A percentile compares a stretch with the other conserved stretches of the same genome.
Conservation (phyloP, 1,284 basidiomycete genomes). For the Cryptococcus sp. region DNA sequence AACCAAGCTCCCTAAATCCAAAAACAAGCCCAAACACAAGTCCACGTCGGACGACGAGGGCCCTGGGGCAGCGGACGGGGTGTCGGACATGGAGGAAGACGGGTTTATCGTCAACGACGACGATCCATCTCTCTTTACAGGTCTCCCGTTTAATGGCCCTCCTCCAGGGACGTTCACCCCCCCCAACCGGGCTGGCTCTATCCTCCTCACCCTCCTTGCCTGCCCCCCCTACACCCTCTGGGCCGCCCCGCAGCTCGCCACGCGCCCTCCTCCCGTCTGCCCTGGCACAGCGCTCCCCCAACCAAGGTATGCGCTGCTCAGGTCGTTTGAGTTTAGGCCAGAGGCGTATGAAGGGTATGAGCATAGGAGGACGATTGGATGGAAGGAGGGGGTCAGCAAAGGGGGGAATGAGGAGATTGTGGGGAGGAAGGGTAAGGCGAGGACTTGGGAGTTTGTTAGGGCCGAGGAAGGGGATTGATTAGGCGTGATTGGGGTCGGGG, state of each 20-base stretch:
- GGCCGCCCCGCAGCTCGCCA: slow-evolving; percentile 76
- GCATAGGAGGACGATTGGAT: slow-evolving; percentile 87
- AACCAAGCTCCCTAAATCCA: slow-evolving; percentile 4
- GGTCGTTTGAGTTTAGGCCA: slow-evolving; percentile 79
- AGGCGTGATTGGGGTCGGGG: too few relatives aligned
- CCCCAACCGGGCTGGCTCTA: slow-evolving; percentile 52
- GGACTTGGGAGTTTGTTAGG: slow-evolving; percentile 47
- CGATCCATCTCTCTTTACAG: slow-evolving; percentile 48
- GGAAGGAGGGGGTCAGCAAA: slow-evolving; percentile 49
- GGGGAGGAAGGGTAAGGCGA: slow-evolving; percentile 37
- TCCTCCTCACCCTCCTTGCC: slow-evolving; percentile 87
- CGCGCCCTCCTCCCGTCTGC: slow-evolving; percentile 47
- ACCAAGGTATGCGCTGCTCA: slow-evolving; percentile 67
- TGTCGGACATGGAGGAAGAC: slow-evolving; percentile 48
- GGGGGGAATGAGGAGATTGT: slow-evolving; percentile 48
- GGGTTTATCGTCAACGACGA: slow-evolving; percentile 10
- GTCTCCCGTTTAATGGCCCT: slow-evolving; percentile 3
- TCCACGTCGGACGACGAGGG: slow-evolving; percentile 48
- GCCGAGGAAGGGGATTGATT: slow-evolving; percentile 16
- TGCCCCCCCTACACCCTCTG: slow-evolving; percentile 85
- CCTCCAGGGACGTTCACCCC: slow-evolving; percentile 30
- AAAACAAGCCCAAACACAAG: slow-evolving; percentile 29
- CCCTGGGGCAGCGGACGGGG: slow-evolving; percentile 56
- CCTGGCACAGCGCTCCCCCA: slow-evolving; percentile 49
- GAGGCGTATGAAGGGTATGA: slow-evolving; percentile 75